Evolutionary conservation across 2,329 filamentous ascomycete genomes (phyloP).

Genomic region (Stenocarpella maydis): DNA sequence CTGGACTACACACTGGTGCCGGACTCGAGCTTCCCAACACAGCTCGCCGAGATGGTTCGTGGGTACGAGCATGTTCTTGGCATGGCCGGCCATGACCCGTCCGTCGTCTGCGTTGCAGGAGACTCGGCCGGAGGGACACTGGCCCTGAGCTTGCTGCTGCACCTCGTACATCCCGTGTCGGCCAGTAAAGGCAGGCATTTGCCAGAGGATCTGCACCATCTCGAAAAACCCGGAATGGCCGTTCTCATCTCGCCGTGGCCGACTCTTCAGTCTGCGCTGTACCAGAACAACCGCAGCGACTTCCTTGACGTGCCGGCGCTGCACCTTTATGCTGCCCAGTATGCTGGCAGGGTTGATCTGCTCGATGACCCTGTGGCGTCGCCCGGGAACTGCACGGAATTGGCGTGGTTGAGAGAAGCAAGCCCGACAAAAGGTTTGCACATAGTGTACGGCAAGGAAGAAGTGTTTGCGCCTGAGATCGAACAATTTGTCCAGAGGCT

Average conservation of each 20-base stretch:
- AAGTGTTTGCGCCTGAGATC: conserved; percentile 79
- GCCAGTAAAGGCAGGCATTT: conserved; percentile 17
- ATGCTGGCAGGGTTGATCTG: conserved; percentile 61
- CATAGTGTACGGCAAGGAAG: conserved; percentile 77
- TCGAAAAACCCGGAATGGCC: conserved; percentile 63
- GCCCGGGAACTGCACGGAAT: conserved; percentile 74
- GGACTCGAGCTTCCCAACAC: conserved; percentile 75
- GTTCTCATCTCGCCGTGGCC: conserved; percentile 84
- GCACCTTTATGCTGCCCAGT: conserved; percentile 74
- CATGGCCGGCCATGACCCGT: conserved; percentile 60
- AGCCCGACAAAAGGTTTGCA: conserved; percentile 73
- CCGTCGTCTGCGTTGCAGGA: conserved; percentile 74
- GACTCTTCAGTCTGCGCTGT: conserved; percentile 72
- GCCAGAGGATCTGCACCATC: conserved; percentile 43
- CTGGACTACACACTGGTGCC: conserved; percentile 84
- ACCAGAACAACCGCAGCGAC: conserved; percentile 76
- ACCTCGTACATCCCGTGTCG: conserved; percentile 57
- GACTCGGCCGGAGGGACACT: conserved; percentile 83
- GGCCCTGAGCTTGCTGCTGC: conserved; percentile 75
- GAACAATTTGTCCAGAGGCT: conserved; percentile 65
- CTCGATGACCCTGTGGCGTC: conserved; percentile 68
- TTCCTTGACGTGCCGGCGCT: conserved; percentile 75
- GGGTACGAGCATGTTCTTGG: conserved; percentile 77
- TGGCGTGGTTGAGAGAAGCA: conserved; percentile 71
- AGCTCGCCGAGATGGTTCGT: conserved; percentile 73